Conservation (phyloP, 768 basidiomycete genomes). For the Galerina sulciceps region DNA sequence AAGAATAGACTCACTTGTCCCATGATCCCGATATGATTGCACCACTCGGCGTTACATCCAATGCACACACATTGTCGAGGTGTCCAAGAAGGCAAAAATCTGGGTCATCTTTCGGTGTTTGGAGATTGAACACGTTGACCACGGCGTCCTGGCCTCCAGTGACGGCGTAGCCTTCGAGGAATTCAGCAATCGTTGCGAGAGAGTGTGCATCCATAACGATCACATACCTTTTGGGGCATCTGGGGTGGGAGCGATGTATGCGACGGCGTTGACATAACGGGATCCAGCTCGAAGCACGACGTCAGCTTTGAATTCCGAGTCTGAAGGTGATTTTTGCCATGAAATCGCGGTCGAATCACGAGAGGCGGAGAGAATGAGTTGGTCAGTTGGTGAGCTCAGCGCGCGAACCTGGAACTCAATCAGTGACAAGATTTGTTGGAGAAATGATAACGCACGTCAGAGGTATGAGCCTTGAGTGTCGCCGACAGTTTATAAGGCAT, state of each 20-base stretch:
- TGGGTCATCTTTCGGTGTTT: constrained; percentile 67
- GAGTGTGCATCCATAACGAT: constrained; percentile 16
- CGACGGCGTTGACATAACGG: constrained; percentile 81
- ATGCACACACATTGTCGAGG: constrained; percentile 85
- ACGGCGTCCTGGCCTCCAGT: constrained; percentile 90
- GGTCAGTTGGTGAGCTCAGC: constrained; percentile 73
- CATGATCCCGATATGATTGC: constrained; percentile 93
- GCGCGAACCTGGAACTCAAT: constrained; percentile 72
- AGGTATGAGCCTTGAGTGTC: constrained; percentile 32
- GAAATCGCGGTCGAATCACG: constrained; percentile 90
- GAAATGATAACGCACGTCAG: constrained; percentile 28
- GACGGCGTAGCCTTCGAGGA: constrained; percentile 73
- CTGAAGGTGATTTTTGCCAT: constrained; percentile 65
- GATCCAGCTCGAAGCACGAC: constrained; percentile 65
- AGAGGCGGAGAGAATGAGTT: constrained; percentile 86
- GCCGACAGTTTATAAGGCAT: constrained; percentile 40
- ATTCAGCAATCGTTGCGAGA: constrained; percentile 21
- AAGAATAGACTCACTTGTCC: constrained; percentile 74
- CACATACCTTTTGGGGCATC: constrained; percentile 70
- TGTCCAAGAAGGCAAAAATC: constrained; percentile 87
- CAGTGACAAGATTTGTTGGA: constrained; percentile 11
- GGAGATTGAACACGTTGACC: constrained; percentile 80
- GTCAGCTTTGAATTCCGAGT: constrained; percentile 55
- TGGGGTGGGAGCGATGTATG: constrained; percentile 72
- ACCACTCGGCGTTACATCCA: constrained; percentile 72